Evolutionary conservation across 2,329 filamentous ascomycete genomes (phyloP).

Genomic region (Cryphonectria radicalis): DNA sequence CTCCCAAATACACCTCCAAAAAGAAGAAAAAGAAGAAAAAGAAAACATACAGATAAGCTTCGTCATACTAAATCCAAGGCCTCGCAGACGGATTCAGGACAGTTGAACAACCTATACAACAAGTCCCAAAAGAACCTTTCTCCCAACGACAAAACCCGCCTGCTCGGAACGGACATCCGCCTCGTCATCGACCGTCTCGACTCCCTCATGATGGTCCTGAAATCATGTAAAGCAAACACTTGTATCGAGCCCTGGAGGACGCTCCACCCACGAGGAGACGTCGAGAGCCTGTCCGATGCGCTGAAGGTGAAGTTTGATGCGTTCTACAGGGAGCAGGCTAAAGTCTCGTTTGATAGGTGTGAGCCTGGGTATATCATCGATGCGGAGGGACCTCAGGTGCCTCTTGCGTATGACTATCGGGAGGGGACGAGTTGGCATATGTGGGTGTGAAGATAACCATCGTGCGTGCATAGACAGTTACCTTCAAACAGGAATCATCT

Average conservation of each 20-base stretch:
- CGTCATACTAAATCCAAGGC: not conserved
- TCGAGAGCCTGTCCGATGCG: constrained; percentile 30
- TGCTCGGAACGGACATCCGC: constrained; percentile 2
- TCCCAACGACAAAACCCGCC: constrained; percentile 30
- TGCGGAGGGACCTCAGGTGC: constrained; percentile 24
- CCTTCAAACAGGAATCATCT: not conserved
- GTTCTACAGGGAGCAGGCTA: constrained; percentile 31
- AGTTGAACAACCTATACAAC: constrained; percentile 28
- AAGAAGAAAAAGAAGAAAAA: too few relatives aligned
- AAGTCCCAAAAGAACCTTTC: not conserved
- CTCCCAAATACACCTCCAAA: too few relatives aligned
- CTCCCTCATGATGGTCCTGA: constrained; percentile 32
- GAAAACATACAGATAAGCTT: not conserved
- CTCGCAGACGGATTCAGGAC: constrained; percentile 24
- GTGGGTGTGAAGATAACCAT: constrained; percentile 18
- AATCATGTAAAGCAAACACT: constrained; percentile 30
- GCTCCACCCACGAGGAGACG: constrained; percentile 27
- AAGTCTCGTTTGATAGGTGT: constrained; percentile 33
- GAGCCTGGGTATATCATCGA: constrained; percentile 27
- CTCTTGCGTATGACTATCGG: constrained; percentile 21
- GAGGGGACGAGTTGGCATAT: constrained; percentile 26
- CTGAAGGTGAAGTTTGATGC: constrained; percentile 30
- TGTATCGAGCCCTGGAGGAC: constrained; percentile 32
- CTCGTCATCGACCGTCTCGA: constrained; percentile 31
- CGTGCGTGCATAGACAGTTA: not conserved